Conservation (phyloP, 2,329 filamentous ascomycete genomes). For the Leptoxyphium fumago region DNA sequence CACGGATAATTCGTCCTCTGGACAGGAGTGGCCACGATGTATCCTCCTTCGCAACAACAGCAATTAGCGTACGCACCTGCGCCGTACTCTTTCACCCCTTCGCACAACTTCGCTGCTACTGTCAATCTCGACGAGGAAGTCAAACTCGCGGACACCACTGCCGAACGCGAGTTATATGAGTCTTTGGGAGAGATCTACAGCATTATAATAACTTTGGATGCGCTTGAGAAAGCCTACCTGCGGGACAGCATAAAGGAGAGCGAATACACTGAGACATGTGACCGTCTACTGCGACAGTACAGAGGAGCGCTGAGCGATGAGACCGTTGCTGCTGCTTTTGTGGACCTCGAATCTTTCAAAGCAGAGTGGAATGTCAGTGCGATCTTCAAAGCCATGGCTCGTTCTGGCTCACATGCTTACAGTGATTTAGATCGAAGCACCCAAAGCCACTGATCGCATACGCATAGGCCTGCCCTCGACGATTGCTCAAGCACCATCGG, state of each 20-base stretch:
- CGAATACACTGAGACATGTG: constrained; percentile 94
- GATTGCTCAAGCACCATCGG: constrained; percentile 27
- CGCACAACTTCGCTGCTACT: constrained; percentile 65
- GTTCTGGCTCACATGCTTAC: too few relatives aligned
- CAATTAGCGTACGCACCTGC: constrained; percentile 72
- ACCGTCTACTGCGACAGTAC: constrained; percentile 87
- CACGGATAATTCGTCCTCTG: too few relatives aligned
- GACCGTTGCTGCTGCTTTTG: constrained; percentile 74
- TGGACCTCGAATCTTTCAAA: constrained; percentile 82
- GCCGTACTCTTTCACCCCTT: constrained; percentile 82
- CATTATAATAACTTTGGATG: constrained; percentile 89
- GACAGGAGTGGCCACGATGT: background rate
- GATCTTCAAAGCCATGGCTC: background rate
- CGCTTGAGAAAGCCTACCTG: constrained; percentile 89
- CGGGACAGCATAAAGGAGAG: constrained; percentile 85
- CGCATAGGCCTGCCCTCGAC: constrained; percentile 88
- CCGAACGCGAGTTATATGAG: constrained; percentile 86
- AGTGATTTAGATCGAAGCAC: constrained; percentile 63
- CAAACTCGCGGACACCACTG: constrained; percentile 71
- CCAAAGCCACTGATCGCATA: constrained; percentile 81
- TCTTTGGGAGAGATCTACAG: constrained; percentile 95
- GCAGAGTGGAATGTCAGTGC: constrained; percentile 64
- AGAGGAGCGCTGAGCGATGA: constrained; percentile 87
- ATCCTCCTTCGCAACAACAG: constrained; percentile 24
- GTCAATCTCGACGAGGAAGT: constrained; percentile 96